Evolutionary conservation across 2,329 filamentous ascomycete genomes (phyloP).

Genomic region (Phoma sp.): DNA sequence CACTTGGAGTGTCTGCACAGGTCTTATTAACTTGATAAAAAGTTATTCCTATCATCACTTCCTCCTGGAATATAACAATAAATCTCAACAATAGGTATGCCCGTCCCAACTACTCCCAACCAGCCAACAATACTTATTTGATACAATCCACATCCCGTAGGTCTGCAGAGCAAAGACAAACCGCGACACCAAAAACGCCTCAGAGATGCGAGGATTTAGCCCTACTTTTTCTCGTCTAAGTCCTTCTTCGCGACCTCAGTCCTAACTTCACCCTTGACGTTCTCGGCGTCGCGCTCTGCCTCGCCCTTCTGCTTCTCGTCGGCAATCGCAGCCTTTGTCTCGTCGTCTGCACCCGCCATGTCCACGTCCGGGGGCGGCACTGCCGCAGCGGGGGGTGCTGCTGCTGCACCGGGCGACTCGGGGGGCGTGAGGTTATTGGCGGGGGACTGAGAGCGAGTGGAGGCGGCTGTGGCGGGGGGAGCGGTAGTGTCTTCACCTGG

Average conservation of each 20-base stretch:
- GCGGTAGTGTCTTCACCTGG: neutral
- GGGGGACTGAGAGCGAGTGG: conserved; percentile 37
- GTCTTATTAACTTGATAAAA: no score
- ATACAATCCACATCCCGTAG: no score
- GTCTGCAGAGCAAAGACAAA: no score
- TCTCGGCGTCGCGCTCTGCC: conserved; percentile 36
- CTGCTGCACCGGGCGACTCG: conserved; percentile 35
- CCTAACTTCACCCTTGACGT: conserved; percentile 40
- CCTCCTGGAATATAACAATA: no score
- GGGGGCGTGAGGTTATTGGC: conserved; percentile 44
- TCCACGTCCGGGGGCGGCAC: conserved; percentile 38
- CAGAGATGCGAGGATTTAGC: no score
- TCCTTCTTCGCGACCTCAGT: conserved; percentile 27
- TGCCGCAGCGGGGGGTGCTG: conserved; percentile 14
- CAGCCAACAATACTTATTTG: no score
- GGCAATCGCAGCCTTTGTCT: conserved; percentile 24
- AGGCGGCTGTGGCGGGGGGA: conserved; percentile 5
- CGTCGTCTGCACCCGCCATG: conserved; percentile 35
- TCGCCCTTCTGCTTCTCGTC: conserved; percentile 36
- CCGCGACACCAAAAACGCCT: no score
- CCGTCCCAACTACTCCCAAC: no score
- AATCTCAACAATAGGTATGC: no score
- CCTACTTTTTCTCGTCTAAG: no score
- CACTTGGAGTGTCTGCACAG: no score
- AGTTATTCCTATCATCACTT: no score